Percentiles rank a stretch among this genome's conserved stretches.
Evolutionary conservation across 176 grass and related monocot genomes (phyloP).

Genomic region (Cymbopogon citratus): DNA sequence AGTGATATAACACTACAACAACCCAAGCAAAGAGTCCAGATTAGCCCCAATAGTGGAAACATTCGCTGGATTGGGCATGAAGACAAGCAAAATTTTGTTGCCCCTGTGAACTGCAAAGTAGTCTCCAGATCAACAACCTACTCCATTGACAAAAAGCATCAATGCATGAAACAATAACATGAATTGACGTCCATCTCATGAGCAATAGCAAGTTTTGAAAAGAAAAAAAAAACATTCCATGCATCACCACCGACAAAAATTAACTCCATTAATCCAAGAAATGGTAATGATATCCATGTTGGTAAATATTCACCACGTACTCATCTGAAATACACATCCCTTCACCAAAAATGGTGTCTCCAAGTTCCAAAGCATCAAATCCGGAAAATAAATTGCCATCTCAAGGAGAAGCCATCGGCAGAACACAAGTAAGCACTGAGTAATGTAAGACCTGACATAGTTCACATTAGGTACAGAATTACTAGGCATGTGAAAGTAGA

Average conservation of each 20-base stretch:
- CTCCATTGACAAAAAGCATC: too few relatives aligned
- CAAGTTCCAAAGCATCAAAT: conserved; percentile 8
- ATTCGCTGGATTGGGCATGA: not conserved
- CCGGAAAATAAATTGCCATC: not conserved
- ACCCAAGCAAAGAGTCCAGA: not conserved
- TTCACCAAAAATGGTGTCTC: not conserved
- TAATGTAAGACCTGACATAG: not conserved
- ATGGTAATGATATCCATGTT: not conserved
- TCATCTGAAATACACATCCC: not conserved
- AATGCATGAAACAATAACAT: too few relatives aligned
- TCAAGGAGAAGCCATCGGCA: not conserved
- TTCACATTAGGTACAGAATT: conserved; percentile 7
- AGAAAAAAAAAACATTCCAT: not conserved
- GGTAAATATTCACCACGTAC: not conserved
- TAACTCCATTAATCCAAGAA: not conserved
- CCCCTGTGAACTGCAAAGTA: too few relatives aligned
- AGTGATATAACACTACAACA: not conserved
- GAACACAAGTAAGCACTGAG: not conserved
- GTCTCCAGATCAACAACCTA: too few relatives aligned
- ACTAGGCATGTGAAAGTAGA: not conserved
- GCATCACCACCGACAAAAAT: not conserved
- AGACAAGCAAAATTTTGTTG: not conserved
- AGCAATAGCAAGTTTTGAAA: not conserved
- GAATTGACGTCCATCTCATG: not conserved
- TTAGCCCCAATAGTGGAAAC: not conserved